Base-by-base conservation (phyloP, 2,329 filamentous ascomycete species). In the Camptophora hylomeconis region DNA sequence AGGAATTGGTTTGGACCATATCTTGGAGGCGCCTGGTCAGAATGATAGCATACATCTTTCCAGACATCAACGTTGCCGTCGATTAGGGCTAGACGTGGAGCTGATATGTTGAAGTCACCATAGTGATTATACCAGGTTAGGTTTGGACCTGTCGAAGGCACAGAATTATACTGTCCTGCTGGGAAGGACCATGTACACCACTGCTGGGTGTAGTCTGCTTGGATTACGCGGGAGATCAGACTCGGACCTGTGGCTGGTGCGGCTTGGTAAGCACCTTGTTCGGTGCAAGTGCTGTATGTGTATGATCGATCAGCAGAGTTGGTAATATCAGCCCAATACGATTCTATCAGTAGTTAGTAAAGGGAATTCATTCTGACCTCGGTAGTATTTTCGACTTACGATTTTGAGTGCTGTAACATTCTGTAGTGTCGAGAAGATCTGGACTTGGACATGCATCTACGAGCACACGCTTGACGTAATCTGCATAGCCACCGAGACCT, bases 111-210 rank as follows among this genome's bases (percentile, higher is more conserved):
- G 39, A 57, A 61, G 3, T 55, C 60, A 4, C 65, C 65, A 37
- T 64, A 68, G 21, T 47, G 47, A 33, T 63, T 62, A 45, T 58
- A 60, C 6, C 45, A 41, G 3, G 45, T 42, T 3, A 63, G 38
- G 29, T 65, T 51, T 0, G 64, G 64, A 0, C 41, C 41, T 7
- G 48, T 53, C 1, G 51, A 20, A 0, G 63, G 60, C 13, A 67
- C 57, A 17, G 41, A 39, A 37, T 63, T 65, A 46, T 58, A 53
- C 15, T 52, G 29, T 1, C 65, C 64, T 1, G 51, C 35, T 1
- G 63, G 58, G 37, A 68, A 69, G 1, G 65, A 61, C 63, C 64
- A 65, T n/a, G 41, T 56, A 39, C 65, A 69, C 63, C 65, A 69
- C 45, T 67, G 59, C 38, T 67, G 65, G 20, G 63, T 67, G 45